A percentile compares a stretch with the other conserved stretches of the same genome.
These are phyloP conservation scores for Pseudomonodictys pantanalensis DNA, from an alignment of 495 filamentous ascomycete genomes.

Conservation along the genomic window DNA sequence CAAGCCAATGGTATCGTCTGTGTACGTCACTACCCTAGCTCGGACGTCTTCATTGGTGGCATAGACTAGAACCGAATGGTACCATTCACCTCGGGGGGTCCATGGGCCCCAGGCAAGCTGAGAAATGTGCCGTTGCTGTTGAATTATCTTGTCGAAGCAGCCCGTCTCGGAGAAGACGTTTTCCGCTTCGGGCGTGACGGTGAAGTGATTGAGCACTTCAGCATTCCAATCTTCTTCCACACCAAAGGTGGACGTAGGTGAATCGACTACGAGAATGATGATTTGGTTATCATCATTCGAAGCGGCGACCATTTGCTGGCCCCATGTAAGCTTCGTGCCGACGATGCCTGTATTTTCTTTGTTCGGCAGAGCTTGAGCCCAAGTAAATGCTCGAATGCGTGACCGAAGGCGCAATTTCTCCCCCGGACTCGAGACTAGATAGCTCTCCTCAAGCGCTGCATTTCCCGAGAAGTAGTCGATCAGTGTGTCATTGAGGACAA, in stretches of 20 bases:
- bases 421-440: background rate
- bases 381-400: slow-evolving; percentile 37
- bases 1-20: background rate
- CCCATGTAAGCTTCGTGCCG: slow-evolving; percentile 33
- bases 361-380: slow-evolving; percentile 21
- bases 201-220: slow-evolving; percentile 15
- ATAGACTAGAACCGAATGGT: slow-evolving; percentile 42
- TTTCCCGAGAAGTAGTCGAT: slow-evolving; percentile 19
- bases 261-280: slow-evolving; percentile 38
- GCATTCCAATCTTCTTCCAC: slow-evolving; percentile 16
- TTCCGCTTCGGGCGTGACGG: background rate
- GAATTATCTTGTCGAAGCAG: slow-evolving; percentile 31
- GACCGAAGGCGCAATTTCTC: slow-evolving; percentile 21
- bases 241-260: slow-evolving; percentile 32
- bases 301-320: slow-evolving; percentile 39
- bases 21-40: slow-evolving; percentile 10
- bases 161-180: background rate
- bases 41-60: slow-evolving; percentile 30
- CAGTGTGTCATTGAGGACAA: slow-evolving; percentile 38
- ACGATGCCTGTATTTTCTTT: background rate
- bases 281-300: slow-evolving; percentile 48
- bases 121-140: slow-evolving; percentile 36
- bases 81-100: slow-evolving; percentile 27
- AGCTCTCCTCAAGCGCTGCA: slow-evolving; percentile 1
- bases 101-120: slow-evolving; percentile 44